Evolutionary conservation across 306 rosid species (phyloP).

Genomic region (Luffa aegyptiaca): DNA sequence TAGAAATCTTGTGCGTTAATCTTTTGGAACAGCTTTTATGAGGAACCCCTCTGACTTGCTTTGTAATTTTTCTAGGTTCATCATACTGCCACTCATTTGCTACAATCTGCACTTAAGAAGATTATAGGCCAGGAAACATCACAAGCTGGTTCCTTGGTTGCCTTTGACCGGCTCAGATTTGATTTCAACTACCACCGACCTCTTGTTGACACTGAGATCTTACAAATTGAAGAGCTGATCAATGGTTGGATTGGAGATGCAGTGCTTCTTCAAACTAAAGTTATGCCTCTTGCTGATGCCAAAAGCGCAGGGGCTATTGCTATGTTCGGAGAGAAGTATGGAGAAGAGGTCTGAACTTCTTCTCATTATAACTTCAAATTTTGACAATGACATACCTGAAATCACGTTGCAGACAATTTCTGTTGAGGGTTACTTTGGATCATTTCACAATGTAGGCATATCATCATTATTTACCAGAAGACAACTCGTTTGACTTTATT

Average conservation of each 20-base stretch:
- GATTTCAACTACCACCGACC: conserved; percentile 90
- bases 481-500: background rate
- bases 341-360: conserved; percentile 62
- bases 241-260: conserved; percentile 79
- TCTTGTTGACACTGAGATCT: conserved; percentile 55
- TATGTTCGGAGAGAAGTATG: conserved; percentile 95
- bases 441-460: background rate
- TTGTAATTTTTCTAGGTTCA: conserved; percentile 57
- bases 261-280: conserved; percentile 64
- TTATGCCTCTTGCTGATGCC: conserved; percentile 80
- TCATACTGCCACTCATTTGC: conserved; percentile 94
- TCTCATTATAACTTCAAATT: background rate
- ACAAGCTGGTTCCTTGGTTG: conserved; percentile 96
- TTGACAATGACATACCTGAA: background rate
- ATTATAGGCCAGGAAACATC: conserved; percentile 85
- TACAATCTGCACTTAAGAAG: conserved; percentile 82
- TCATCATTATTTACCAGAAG: background rate
- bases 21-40: background rate
- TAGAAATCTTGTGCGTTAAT: background rate
- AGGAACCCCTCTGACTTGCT: conserved; percentile 11
- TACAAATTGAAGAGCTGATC: conserved; percentile 58
- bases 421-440: background rate
- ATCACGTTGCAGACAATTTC: background rate
- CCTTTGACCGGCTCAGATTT: conserved; percentile 89
- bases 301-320: conserved; percentile 90